A percentile compares a stretch with the other conserved stretches of the same genome.
Conservation (phyloP, 2,329 filamentous ascomycete genomes). For the Hypoxylon rubiginosum region DNA sequence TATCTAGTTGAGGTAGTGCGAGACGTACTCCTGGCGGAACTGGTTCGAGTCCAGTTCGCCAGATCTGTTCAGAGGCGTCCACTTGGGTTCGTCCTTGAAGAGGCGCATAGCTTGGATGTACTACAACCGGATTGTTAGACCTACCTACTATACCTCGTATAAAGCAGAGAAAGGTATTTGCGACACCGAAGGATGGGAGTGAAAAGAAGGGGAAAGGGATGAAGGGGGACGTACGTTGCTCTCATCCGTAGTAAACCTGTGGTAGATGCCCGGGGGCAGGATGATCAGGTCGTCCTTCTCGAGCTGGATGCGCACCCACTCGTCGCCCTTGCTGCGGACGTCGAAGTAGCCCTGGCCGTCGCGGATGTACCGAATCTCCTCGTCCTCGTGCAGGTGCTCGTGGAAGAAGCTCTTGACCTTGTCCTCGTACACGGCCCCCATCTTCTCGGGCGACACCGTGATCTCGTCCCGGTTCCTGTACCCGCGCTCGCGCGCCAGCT, state of each 20-base stretch:
- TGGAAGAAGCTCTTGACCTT: conserved; percentile 95
- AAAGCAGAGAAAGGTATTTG: not conserved
- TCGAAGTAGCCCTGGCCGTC: conserved; percentile 94
- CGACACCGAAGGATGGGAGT: not conserved
- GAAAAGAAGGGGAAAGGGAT: conserved; percentile 1
- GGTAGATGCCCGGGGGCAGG: conserved; percentile 94
- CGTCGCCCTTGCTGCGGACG: conserved; percentile 83
- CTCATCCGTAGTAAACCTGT: conserved; percentile 95
- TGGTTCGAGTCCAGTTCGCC: conserved; percentile 82
- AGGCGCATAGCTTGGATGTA: conserved; percentile 96
- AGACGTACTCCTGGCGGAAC: conserved; percentile 83
- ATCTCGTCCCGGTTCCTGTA: conserved; percentile 98
- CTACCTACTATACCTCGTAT: not conserved
- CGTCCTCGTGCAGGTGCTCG: conserved; percentile 97
- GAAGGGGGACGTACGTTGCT: conserved; percentile 77
- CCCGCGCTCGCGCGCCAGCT: conserved; percentile 78
- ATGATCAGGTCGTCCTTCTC: conserved; percentile 93
- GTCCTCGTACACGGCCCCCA: conserved; percentile 89
- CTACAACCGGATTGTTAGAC: conserved; percentile 59
- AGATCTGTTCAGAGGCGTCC: conserved; percentile 90
- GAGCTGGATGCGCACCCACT: conserved; percentile 89
- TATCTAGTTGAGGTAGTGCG: conserved; percentile 54
- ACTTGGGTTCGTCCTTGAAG: conserved; percentile 99
- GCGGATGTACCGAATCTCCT: conserved; percentile 96
- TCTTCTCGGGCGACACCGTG: conserved; percentile 84